Conservation (phyloP, 768 basidiomycete species). For the Leccinum olivaceopallidum region DNA sequence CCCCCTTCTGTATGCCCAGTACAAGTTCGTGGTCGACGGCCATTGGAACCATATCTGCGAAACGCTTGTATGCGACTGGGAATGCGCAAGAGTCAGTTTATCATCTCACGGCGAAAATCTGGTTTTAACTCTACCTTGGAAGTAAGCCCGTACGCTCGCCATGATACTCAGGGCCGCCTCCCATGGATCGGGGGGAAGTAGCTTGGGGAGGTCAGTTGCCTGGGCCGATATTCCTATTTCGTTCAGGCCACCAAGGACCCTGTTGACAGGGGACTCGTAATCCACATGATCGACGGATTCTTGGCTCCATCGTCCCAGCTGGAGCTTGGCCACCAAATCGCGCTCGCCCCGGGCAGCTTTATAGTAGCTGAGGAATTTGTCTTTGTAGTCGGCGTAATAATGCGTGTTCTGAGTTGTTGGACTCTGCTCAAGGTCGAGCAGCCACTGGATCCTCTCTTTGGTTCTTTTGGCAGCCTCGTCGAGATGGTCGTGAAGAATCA, state of each 20-base stretch:
- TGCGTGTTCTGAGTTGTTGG: conserved; percentile 55
- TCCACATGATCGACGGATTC: no score
- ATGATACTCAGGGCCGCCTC: conserved; percentile 65
- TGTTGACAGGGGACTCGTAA: conserved; percentile 24
- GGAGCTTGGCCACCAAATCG: conserved; percentile 13
- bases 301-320: not conserved
- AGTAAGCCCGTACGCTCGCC: conserved; percentile 72
- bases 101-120: not conserved
- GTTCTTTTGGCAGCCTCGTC: conserved; percentile 42
- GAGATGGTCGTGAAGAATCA: conserved; percentile 52
- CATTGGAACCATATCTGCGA: conserved; percentile 43
- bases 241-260: conserved; percentile 22
- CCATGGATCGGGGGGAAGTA: conserved; percentile 52
- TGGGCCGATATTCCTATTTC: conserved; percentile 34
- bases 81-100: not conserved
- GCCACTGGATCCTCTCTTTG: conserved; percentile 45
- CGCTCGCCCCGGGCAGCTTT: conserved; percentile 30
- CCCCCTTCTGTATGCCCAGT: conserved; percentile 46
- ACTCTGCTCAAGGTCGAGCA: conserved; percentile 47
- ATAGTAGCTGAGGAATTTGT: conserved; percentile 53
- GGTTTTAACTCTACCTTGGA: conserved; percentile 54
- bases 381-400: conserved; percentile 48
- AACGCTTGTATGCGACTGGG: conserved; percentile 50
- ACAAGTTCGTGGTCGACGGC: conserved; percentile 42
- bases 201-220: conserved; percentile 45